A percentile compares a stretch with the other conserved stretches of the same genome.
These are phyloP conservation scores for Rhizopogon sp. DNA, from an alignment of 768 basidiomycete genomes.

Conservation along the genomic window DNA sequence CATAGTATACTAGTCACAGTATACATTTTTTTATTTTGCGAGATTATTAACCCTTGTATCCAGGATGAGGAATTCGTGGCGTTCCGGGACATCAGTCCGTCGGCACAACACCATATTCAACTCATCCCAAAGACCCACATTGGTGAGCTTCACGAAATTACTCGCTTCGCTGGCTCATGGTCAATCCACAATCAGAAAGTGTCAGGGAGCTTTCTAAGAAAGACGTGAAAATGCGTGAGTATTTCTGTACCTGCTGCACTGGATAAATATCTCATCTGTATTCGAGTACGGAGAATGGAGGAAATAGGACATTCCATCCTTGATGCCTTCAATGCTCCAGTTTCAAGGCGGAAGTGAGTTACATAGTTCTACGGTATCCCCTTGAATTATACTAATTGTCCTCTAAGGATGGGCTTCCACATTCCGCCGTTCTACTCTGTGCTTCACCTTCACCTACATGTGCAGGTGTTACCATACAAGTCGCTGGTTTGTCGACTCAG, in stretches of 20 bases:
- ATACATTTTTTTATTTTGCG: background rate
- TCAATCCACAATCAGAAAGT: constrained; percentile 37
- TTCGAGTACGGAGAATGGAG: constrained; percentile 42
- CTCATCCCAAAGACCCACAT: constrained; percentile 51
- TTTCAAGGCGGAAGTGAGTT: constrained; percentile 41
- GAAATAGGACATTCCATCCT: constrained; percentile 49
- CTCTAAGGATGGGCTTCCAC: constrained; percentile 69
- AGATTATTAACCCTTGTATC: background rate
- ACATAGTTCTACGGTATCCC: background rate
- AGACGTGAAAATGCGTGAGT: constrained; percentile 50
- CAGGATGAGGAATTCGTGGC: constrained; percentile 47
- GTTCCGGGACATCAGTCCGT: constrained; percentile 47
- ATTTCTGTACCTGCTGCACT: constrained; percentile 8
- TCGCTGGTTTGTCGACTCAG: constrained; percentile 32
- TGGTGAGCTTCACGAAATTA: constrained; percentile 23
- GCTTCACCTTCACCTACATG: constrained; percentile 71
- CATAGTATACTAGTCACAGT: too few relatives aligned
- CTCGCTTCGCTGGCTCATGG: background rate
- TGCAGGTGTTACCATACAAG: constrained; percentile 63
- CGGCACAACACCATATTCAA: constrained; percentile 43
- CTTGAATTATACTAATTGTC: background rate
- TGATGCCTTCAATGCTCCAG: constrained; percentile 39
- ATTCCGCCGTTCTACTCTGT: constrained; percentile 76
- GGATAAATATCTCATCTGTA: constrained; percentile 13
- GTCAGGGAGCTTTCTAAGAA: constrained; percentile 40